Evolutionary conservation across 148 eudicot genomes (phyloP), one percentile per base, ranked within the genome.

Genomic region (Chenopodium berlandieri): DNA sequence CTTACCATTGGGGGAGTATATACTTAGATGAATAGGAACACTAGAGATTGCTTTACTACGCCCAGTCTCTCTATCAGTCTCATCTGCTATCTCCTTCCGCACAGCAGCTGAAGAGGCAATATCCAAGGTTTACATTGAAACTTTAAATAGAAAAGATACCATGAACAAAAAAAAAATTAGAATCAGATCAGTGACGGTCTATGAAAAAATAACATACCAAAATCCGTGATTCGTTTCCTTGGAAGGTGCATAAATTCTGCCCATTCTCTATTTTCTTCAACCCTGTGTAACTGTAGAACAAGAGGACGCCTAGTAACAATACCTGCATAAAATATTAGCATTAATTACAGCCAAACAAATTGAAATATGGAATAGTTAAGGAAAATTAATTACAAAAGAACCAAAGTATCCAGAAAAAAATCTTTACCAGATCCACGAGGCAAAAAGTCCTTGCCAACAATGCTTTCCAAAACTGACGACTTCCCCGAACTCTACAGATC

Each of bases 291-390:
- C 83, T 96, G 99, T 65, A 96, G 82, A 62, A 96, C 99, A 88
- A 96, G 99, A 82, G 99, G 99, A 52, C 98, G 98, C 64, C 99
- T 90, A 64, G 99, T 96, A 78, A 96, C 97, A 89, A 96, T 96
- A 72, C 99, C 99, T 96, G 88, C 60, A 86, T 44, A 72, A 82
- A 8, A 70, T 4, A 48, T 34, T 30, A 78, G 73, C 60, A 58
- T 54, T 22, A 84, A 50, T 60, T 60, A 78, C 46, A 56, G 48
- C 6, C 22, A 63, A 40, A 40, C 44, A 40, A 40, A 6, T 40
- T 5, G 6, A 40, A 40, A 6, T 40, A 40, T 40, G 44, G 6
- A 40, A 40, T 40, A 40, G 0, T 5, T 40, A 40, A 40, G 44
- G 44, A 40, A 40, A 0, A 40, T 40, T 40, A 40, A 40, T 40